These are phyloP conservation scores for Prillingera fragicola DNA, from an alignment of 1,284 basidiomycete species.

Conservation along the genomic window DNA sequence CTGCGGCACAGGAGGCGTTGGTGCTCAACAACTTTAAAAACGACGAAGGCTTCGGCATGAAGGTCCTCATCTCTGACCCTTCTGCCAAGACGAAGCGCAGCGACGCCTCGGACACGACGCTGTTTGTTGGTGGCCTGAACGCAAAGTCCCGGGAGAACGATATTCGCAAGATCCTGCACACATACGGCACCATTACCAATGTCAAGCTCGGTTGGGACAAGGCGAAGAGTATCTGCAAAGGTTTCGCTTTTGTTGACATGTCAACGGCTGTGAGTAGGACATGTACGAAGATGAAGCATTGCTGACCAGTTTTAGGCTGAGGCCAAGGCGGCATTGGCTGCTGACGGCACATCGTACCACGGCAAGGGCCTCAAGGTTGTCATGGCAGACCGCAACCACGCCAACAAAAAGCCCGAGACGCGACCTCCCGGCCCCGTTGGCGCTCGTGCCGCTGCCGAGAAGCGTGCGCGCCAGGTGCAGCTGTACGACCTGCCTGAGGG, in stretches of 20 bases:
- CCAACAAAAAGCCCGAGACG: conserved; percentile 24
- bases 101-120: conserved; percentile 78
- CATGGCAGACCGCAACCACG: conserved; percentile 34
- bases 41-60: conserved; percentile 61
- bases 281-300: conserved; percentile 4
- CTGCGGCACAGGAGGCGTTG: conserved; percentile 69
- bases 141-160: conserved; percentile 61
- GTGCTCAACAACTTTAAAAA: conserved; percentile 71
- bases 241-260: conserved; percentile 92
- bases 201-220: conserved; percentile 71
- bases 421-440: conserved; percentile 6
- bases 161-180: too few species aligned
- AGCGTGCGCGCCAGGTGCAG: conserved; percentile 57
- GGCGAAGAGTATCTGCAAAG: conserved; percentile 62
- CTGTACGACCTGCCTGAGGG: conserved; percentile 66
- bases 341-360: conserved; percentile 72
- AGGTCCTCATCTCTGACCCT: conserved; percentile 85
- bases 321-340: conserved; percentile 63
- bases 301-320: conserved; percentile 53
- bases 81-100: conserved; percentile 78
- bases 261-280: conserved; percentile 63
- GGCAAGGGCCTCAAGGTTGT: conserved; percentile 35
- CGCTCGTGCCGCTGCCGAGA: conserved; percentile 51
- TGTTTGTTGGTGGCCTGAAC: conserved; percentile 76
- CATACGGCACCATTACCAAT: conserved; percentile 75